A percentile compares a stretch with the other conserved stretches of the same genome.
These are phyloP conservation scores for Leccinum pachyderme DNA, from an alignment of 1,284 basidiomycete species.

Conservation along the genomic window DNA sequence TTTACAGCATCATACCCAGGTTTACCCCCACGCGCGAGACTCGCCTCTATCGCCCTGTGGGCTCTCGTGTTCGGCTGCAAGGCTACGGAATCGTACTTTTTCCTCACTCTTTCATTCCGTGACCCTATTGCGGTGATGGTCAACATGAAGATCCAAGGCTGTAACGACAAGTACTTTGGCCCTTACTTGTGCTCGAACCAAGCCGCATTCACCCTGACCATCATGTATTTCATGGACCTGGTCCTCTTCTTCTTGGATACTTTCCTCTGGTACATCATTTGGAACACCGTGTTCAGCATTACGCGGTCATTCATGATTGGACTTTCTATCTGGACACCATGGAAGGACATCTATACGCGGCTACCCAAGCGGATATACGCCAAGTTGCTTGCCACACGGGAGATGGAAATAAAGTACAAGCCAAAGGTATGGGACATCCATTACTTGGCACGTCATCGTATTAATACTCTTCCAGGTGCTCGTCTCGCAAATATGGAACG, in stretches of 20 bases:
- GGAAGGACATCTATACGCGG: slow-evolving; percentile 92
- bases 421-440: slow-evolving; percentile 67
- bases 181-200: slow-evolving; percentile 82
- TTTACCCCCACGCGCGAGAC: slow-evolving; percentile 58
- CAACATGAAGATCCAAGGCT: slow-evolving; percentile 88
- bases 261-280: slow-evolving; percentile 97
- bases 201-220: slow-evolving; percentile 86
- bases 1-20: slow-evolving; percentile 92
- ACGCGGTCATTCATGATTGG: slow-evolving; percentile 87
- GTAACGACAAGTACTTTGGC: slow-evolving; percentile 83
- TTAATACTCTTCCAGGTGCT: slow-evolving; percentile 62
- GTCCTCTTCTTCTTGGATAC: slow-evolving; percentile 96
- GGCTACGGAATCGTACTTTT: slow-evolving; percentile 93
- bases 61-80: slow-evolving; percentile 91
- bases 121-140: slow-evolving; percentile 90
- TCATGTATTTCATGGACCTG: slow-evolving; percentile 97
- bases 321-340: slow-evolving; percentile 95
- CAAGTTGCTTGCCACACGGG: slow-evolving; percentile 85
- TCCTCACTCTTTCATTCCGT: slow-evolving; percentile 90
- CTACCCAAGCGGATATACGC: slow-evolving; percentile 94
- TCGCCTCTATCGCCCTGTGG: slow-evolving; percentile 82
- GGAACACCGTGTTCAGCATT: slow-evolving; percentile 94
- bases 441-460: neutral
- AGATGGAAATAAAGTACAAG: slow-evolving; percentile 97
- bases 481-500: slow-evolving; percentile 97